Evolutionary conservation across 2,329 filamentous ascomycete species (phyloP), one percentile per base, ranked within the genome.

Genomic region (Fusarium sp.): DNA sequence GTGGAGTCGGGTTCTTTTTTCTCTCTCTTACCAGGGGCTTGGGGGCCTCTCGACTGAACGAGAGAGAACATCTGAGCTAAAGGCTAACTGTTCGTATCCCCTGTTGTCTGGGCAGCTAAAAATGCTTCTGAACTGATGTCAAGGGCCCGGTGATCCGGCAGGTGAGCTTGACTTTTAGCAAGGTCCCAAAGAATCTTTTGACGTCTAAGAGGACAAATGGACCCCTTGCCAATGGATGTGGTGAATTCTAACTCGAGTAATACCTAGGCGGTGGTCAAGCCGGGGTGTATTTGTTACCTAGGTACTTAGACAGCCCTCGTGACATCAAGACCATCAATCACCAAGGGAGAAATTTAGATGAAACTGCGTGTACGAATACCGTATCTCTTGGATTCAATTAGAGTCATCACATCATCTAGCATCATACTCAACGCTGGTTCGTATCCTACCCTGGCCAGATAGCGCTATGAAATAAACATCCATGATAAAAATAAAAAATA

Each of bases 91-190:
- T 29, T 25, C 30, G 25, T 45, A 51, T 27, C 58, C 59, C 67
- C 65, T 71, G 68, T 71, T 68, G 54, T 51, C 68, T 65, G 47
- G 52, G 47, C n/a, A 57, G 68, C 64, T 68, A 71, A 65, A 57
- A 59, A 42, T 37, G 25, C 37, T 55, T 47, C 46, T 37, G 41
- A 46, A 44, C 71, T 57, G 54, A 57, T 60, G 56, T 73, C 44
- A 69, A 58, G 49, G 54, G 60, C 60, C 67, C 56, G 57, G 64
- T 58, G 32, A 56, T 25, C 45, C 57, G 63, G 54, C 44, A 59
- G 49, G 49, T 52, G 32, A 52, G 24, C 40, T 52, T 20, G 32
- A 40, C 22, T n/a, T 34, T 37, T 37, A 34, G 18, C 32, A 32
- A 40, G 48, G 57, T 44, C 44, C 52, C n/a, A 45, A 44, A 32